Base-by-base conservation (phyloP, 495 filamentous ascomycete species). In the Endocarpon pusillum region DNA sequence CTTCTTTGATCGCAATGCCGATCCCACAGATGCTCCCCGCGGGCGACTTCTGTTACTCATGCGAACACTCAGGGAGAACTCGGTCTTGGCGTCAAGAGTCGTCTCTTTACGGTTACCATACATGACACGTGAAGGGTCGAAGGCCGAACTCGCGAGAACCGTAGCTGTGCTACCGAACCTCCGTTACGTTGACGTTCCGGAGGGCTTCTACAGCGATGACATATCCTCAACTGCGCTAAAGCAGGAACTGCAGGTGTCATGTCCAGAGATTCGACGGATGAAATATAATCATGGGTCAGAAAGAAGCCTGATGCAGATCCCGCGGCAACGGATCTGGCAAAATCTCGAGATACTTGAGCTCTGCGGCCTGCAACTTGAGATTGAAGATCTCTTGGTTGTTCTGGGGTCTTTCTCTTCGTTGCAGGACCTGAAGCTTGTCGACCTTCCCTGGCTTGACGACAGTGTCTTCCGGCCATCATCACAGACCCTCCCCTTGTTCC, bases 41-140 rank as follows among this genome's bases (percentile, higher is more conserved):
- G 66, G 72, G 37, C 75, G 89, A 11, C 66, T 97, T 14, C 63
- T 69, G 36, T 60, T 93, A 31, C 67, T 97, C 27, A 80, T 73
- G 49, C 72, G 81, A 26, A 75, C 84, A 0, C 71, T 96, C 21
- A 69, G 86, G 37, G 77, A 86, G 21, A 72, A 78, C 19, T 64
- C 66, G 17, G 62, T 64, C 6, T 58, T 89, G 11, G 83, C 71
- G 0, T 49, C 57, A 3, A 59, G 67, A 18, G 81, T 94, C 8
- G 57, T 77, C 39, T 80, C 75, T 36, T 58, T 97, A 35, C 87
- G 93, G 57, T 76, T 80, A 45, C 81, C 89, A n/a, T 96, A 94
- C 52, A 94, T 94, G 89, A 77, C 83, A 29, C 74, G 89, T 27
- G 87, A 94, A 55, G 76, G 78, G 4, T 79, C 69, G 58, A 85